Percentiles rank a stretch among this genome's conserved stretches.
phyloP scores from a whole-genome alignment of 306 rosid species.

The Vigna trinervia region DNA sequence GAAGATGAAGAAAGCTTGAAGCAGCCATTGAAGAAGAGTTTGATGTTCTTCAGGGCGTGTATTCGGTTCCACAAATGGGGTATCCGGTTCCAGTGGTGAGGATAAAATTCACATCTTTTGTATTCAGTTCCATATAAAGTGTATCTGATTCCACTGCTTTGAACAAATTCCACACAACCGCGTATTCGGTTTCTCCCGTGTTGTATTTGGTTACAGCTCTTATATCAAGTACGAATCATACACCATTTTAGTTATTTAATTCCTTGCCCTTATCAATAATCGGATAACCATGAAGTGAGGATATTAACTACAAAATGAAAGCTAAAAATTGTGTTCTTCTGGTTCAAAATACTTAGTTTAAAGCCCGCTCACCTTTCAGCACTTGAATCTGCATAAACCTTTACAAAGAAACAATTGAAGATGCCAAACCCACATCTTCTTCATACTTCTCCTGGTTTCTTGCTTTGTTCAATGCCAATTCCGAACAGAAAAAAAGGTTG shows the following conservation, averaged over 20 bases:
- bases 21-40: too few relatives aligned
- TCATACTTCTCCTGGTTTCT: constrained; percentile 33
- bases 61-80: too few relatives aligned
- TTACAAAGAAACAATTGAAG: constrained; percentile 39
- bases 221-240: neutral
- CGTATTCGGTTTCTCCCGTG: too few relatives aligned
- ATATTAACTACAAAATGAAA: neutral
- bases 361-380: constrained; percentile 48
- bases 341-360: constrained; percentile 21
- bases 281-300: constrained; percentile 24
- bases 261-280: neutral
- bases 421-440: constrained; percentile 36
- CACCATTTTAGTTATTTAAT: constrained; percentile 24
- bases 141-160: too few relatives aligned
- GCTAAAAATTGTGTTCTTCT: constrained; percentile 10
- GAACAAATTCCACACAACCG: too few relatives aligned
- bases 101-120: too few relatives aligned
- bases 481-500: constrained; percentile 11
- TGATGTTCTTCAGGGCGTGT: too few relatives aligned
- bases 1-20: too few relatives aligned
- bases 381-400: constrained; percentile 46
- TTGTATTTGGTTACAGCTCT: too few relatives aligned
- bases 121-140: too few relatives aligned
- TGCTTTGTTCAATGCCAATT: constrained; percentile 23
- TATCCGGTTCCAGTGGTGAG: too few relatives aligned